Conservation (phyloP, 192 early-diverging fungal species). For the Oehlia diaphana region DNA sequence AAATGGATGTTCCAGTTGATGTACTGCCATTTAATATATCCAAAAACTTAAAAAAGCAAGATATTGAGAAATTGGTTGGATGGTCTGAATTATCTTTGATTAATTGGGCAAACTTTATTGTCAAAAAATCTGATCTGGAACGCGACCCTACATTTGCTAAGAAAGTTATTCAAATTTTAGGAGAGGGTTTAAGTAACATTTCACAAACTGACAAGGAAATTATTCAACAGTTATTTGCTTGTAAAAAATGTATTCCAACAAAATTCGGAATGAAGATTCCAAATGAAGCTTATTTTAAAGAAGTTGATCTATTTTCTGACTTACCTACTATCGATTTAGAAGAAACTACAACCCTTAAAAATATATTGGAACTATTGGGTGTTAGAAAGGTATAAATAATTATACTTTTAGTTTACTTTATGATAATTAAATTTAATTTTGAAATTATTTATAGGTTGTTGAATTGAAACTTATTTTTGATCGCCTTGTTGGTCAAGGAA, state of each 20-base stretch:
- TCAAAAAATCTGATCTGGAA: slow-evolving; percentile 17
- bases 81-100: slow-evolving; percentile 6
- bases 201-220: slow-evolving; percentile 37
- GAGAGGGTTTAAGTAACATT: slow-evolving; percentile 43
- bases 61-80: slow-evolving; percentile 10
- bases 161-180: slow-evolving; percentile 57
- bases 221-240: slow-evolving; percentile 32
- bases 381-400: slow-evolving; percentile 64
- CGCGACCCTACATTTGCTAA: slow-evolving; percentile 63
- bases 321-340: slow-evolving; percentile 70
- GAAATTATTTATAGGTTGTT: slow-evolving; percentile 55
- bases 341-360: slow-evolving; percentile 37
- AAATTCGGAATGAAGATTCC: slow-evolving; percentile 67
- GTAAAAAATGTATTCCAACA: slow-evolving; percentile 70
- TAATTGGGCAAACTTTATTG: slow-evolving; percentile 13
- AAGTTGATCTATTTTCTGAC: slow-evolving; percentile 81
- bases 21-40: slow-evolving; percentile 13
- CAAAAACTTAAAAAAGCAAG: not conserved
- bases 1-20: not conserved
- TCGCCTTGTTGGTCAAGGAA: slow-evolving; percentile 66
- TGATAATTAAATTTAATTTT: not conserved
- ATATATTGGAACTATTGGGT: slow-evolving; percentile 67
- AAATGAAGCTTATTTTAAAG: slow-evolving; percentile 72
- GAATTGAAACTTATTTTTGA: slow-evolving; percentile 85
- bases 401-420: not conserved